Evolutionary conservation across 495 filamentous ascomycete species (phyloP).

Genomic region (Xylaria castorea): DNA sequence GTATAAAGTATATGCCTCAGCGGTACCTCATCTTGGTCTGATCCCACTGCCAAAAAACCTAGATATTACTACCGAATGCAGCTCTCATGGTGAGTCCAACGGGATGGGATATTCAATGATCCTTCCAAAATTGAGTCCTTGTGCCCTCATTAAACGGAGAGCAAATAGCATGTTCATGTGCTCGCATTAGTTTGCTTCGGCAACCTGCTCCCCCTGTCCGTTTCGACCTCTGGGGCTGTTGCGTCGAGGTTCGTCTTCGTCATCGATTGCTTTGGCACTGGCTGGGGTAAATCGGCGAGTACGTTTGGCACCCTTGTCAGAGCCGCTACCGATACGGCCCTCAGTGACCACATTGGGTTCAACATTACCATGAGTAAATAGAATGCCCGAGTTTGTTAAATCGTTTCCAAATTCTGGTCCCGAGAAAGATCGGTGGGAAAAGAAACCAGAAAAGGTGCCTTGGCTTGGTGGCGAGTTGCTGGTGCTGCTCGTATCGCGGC

Average conservation of each 20-base stretch:
- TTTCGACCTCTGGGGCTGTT: conserved; percentile 41
- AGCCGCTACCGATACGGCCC: conserved; percentile 24
- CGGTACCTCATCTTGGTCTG: conserved; percentile 2
- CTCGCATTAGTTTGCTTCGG: conserved; percentile 27
- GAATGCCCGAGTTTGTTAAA: conserved; percentile 32
- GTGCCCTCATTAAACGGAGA: background rate
- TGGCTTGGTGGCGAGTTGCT: conserved; percentile 39
- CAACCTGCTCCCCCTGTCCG: conserved; percentile 31
- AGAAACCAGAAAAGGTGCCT: conserved; percentile 34
- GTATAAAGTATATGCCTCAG: conserved; percentile 10
- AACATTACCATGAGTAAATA: conserved; percentile 29
- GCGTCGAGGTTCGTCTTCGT: conserved; percentile 46
- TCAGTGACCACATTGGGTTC: conserved; percentile 28
- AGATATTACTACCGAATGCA: conserved; percentile 20
- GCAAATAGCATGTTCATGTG: background rate
- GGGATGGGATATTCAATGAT: conserved; percentile 32
- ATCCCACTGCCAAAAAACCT: conserved; percentile 25
- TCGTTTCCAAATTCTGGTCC: conserved; percentile 38
- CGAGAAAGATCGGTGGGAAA: conserved; percentile 37
- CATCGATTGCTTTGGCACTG: conserved; percentile 49
- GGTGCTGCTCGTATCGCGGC: conserved; percentile 28
- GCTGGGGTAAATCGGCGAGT: conserved; percentile 53
- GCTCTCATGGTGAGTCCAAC: conserved; percentile 19
- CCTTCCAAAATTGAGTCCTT: conserved; percentile 29
- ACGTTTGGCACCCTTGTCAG: conserved; percentile 46